Conservation (phyloP, 2,329 filamentous ascomycete species). For the Trichoderma breve region DNA sequence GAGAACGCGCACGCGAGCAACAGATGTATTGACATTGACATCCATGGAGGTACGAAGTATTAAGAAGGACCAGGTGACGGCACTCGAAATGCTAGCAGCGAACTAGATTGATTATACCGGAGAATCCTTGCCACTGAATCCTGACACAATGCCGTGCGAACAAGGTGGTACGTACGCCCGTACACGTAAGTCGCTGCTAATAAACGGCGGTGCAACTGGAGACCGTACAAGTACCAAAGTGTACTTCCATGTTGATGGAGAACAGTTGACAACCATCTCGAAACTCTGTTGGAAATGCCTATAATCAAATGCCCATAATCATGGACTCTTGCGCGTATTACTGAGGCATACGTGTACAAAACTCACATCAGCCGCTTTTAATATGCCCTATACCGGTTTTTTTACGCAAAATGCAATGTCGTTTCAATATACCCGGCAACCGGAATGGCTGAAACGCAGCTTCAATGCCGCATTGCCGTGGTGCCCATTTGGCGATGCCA, state of each 20-base stretch:
- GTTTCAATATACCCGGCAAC: not conserved
- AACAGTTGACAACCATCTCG: not conserved
- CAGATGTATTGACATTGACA: not conserved
- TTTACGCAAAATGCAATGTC: not conserved
- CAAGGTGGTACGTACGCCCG: not conserved
- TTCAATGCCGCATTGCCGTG: constrained; percentile 13
- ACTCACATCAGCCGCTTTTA: not conserved
- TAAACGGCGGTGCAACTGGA: not conserved
- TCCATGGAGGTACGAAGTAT: not conserved
- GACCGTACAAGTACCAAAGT: not conserved
- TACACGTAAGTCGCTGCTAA: not conserved
- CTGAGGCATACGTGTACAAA: not conserved
- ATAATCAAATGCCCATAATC: not conserved
- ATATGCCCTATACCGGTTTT: not conserved
- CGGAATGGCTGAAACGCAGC: constrained; percentile 5
- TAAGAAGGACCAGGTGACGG: not conserved
- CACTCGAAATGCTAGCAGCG: not conserved
- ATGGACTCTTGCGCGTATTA: not conserved
- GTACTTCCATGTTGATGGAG: not conserved
- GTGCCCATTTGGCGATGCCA: not conserved
- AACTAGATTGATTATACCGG: not conserved
- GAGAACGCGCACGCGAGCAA: not conserved
- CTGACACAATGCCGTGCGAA: not conserved
- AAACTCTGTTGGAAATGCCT: not conserved
- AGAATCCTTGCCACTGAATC: not conserved